These are phyloP conservation scores for Gymnopilus dilepis DNA, from an alignment of 768 basidiomycete genomes.

Conservation along the genomic window DNA sequence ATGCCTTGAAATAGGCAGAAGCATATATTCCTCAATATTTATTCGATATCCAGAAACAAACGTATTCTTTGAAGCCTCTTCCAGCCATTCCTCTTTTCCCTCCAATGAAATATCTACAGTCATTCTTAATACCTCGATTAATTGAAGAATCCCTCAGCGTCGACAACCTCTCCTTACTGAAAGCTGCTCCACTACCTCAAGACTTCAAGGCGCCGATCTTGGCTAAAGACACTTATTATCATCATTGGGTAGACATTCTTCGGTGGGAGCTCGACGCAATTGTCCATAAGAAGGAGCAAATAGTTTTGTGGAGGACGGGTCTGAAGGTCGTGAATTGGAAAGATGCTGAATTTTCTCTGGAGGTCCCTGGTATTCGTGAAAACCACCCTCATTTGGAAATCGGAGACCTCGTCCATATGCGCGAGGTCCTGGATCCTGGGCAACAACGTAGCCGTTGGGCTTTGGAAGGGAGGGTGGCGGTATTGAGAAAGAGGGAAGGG, in stretches of 20 bases:
- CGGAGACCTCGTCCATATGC: constrained; percentile 50
- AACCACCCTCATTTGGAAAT: constrained; percentile 48
- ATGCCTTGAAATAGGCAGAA: constrained; percentile 42
- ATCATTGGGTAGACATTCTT: constrained; percentile 48
- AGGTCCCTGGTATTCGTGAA: constrained; percentile 46
- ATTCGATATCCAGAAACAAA: constrained; percentile 52
- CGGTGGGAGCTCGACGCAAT: constrained; percentile 52
- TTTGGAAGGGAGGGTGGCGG: constrained; percentile 50
- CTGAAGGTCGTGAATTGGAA: constrained; percentile 43
- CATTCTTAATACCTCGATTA: constrained; percentile 44
- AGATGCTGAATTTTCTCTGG: constrained; percentile 41
- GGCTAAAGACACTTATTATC: constrained; percentile 37
- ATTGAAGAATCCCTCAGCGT: constrained; percentile 32
- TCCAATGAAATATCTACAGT: constrained; percentile 42
- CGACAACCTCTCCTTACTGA: constrained; percentile 33
- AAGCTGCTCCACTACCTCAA: constrained; percentile 31
- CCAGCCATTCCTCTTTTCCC: constrained; percentile 50
- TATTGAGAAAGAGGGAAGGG: constrained; percentile 51
- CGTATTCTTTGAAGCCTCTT: constrained; percentile 46
- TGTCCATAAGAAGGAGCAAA: constrained; percentile 44
- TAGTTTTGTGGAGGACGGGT: constrained; percentile 48
- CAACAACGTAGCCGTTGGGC: constrained; percentile 42
- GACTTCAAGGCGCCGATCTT: constrained; percentile 30
- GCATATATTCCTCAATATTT: constrained; percentile 54
- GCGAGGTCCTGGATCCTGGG: constrained; percentile 41